These are phyloP conservation scores for Piloderma croceum DNA, from an alignment of 768 basidiomycete species.

Conservation along the genomic window DNA sequence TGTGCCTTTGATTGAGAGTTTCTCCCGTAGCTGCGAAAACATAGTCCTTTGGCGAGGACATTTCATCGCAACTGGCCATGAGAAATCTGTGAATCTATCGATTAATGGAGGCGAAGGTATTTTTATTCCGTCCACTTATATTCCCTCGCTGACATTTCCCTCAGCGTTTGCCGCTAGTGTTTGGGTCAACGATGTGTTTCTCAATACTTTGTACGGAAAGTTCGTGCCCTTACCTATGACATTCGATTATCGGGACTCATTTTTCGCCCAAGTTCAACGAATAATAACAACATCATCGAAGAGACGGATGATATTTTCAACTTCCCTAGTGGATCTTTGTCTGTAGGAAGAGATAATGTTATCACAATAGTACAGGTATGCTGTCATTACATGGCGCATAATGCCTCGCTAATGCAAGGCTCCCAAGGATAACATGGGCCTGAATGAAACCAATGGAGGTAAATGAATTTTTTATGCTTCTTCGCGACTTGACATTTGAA, in stretches of 20 bases:
- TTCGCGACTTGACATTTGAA: background rate
- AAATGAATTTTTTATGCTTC: conserved; percentile 9
- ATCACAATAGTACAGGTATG: conserved; percentile 70
- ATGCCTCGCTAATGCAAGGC: background rate
- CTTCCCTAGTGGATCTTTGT: conserved; percentile 54
- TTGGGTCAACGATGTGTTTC: conserved; percentile 70
- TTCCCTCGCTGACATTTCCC: background rate
- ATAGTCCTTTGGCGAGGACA: conserved; percentile 78
- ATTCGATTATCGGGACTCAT: conserved; percentile 1
- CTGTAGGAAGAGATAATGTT: conserved; percentile 56
- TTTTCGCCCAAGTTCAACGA: conserved; percentile 47
- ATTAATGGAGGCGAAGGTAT: conserved; percentile 78
- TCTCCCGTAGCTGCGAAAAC: conserved; percentile 64
- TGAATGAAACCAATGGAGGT: conserved; percentile 56
- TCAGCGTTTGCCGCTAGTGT: conserved; percentile 77
- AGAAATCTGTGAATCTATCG: conserved; percentile 64
- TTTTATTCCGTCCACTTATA: conserved; percentile 4
- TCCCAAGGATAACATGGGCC: conserved; percentile 70
- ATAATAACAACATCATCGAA: conserved; percentile 52
- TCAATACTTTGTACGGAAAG: conserved; percentile 74
- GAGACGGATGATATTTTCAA: conserved; percentile 64
- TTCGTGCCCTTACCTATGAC: conserved; percentile 25
- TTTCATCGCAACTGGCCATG: conserved; percentile 56
- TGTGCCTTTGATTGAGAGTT: conserved; percentile 5
- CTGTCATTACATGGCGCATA: background rate